Conservation (phyloP, 495 filamentous ascomycete species). For the Beverwykella pulmonaria region DNA sequence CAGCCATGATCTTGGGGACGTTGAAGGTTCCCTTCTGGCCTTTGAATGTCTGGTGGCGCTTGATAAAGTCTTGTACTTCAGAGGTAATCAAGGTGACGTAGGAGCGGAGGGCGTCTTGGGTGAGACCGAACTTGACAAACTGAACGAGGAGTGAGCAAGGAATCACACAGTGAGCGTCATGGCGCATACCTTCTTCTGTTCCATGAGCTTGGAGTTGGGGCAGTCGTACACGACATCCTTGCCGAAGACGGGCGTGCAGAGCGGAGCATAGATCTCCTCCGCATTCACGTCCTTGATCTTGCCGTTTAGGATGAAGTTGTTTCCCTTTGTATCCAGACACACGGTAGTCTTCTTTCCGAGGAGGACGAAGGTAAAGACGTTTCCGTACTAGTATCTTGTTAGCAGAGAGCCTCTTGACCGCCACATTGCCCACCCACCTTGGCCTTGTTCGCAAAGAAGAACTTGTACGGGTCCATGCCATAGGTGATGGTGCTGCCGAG, state of each 20-base stretch:
- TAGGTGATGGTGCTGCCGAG: slow-evolving; percentile 66
- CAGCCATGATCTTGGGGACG: slow-evolving; percentile 58
- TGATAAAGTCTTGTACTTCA: slow-evolving; percentile 58
- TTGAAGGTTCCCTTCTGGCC: slow-evolving; percentile 55
- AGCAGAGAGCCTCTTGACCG: background rate
- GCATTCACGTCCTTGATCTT: slow-evolving; percentile 65
- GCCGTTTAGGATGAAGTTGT: slow-evolving; percentile 66
- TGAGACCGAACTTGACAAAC: slow-evolving; percentile 69
- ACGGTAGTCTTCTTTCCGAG: slow-evolving; percentile 67
- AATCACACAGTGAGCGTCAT: background rate
- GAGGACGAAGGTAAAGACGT: slow-evolving; percentile 67
- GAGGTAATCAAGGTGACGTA: slow-evolving; percentile 61
- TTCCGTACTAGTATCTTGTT: slow-evolving; percentile 55
- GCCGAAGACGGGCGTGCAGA: slow-evolving; percentile 66
- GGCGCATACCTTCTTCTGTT: slow-evolving; percentile 62
- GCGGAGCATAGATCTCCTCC: slow-evolving; percentile 64
- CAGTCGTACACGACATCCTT: slow-evolving; percentile 68
- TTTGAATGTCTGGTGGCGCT: slow-evolving; percentile 53
- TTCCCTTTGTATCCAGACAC: slow-evolving; percentile 63
- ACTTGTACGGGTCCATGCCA: slow-evolving; percentile 65
- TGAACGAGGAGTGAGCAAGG: slow-evolving; percentile 32
- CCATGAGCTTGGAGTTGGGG: slow-evolving; percentile 68
- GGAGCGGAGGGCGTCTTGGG: slow-evolving; percentile 62
- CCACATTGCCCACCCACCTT: slow-evolving; percentile 42
- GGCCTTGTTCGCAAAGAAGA: slow-evolving; percentile 59